A percentile compares a stretch with the other conserved stretches of the same genome.
Conservation (phyloP, 129 eudicot species). For the carrot (Daucus carota) region DH1_v3.0 NC_030385.2:752501-753000, state of each 20-base stretch:
- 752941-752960: conserved; percentile 55
- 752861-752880: conserved; percentile 10
- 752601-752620: no score
- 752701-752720: neutral
- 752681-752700: no score
- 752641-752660: no score
- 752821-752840: neutral
- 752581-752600: no score
- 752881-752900: conserved; percentile 49
- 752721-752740: neutral
- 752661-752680: no score
- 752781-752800: neutral
- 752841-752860: neutral
- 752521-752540: no score
- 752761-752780: neutral
- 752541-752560: no score
- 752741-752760: neutral
- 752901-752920: conserved; percentile 46
- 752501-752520: no score
- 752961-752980: no score
- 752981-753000: no score
- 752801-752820: neutral
- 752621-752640: no score
- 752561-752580: no score
- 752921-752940: conserved; percentile 12